Evolutionary conservation across 169 alveolate species (phyloP).

Genomic region (Theileria orientalis): DNA sequence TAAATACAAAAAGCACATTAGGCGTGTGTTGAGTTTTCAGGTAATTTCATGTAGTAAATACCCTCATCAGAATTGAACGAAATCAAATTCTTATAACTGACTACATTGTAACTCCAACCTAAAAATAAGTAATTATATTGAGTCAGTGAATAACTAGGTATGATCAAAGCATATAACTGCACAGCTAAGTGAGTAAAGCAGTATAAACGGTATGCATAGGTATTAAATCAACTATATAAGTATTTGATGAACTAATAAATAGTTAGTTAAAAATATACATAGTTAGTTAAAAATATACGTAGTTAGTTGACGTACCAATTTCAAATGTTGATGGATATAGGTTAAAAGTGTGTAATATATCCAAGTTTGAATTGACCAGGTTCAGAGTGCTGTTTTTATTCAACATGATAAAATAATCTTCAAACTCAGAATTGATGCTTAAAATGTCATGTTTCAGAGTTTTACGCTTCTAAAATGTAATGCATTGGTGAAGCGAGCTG

Average conservation of each 20-base stretch:
- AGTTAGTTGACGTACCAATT: too few relatives aligned
- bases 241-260: too few relatives aligned
- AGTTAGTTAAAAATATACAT: too few relatives aligned
- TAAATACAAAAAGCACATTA: too few relatives aligned
- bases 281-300: too few relatives aligned
- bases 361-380: slow-evolving; percentile 25
- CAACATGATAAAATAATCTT: slow-evolving; percentile 28
- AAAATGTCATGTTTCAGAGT: slow-evolving; percentile 26
- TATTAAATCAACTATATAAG: too few relatives aligned
- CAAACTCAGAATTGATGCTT: slow-evolving; percentile 30
- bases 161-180: slow-evolving; percentile 8
- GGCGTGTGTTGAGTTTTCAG: too few relatives aligned
- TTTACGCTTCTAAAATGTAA: slow-evolving; percentile 14
- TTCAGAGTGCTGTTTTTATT: slow-evolving; percentile 18
- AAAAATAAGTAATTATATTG: neutral
- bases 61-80: slow-evolving; percentile 66
- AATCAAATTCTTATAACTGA: slow-evolving; percentile 27
- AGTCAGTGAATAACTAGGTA: neutral
- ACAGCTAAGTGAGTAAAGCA: too few relatives aligned
- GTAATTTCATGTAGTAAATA: slow-evolving; percentile 41
- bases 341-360: slow-evolving; percentile 15
- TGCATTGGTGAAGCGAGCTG: neutral
- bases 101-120: slow-evolving; percentile 59
- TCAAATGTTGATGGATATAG: slow-evolving; percentile 52
- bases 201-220: too few relatives aligned